Base-by-base conservation (phyloP, 495 filamentous ascomycete species). In the Penicillium bovifimosum region DNA sequence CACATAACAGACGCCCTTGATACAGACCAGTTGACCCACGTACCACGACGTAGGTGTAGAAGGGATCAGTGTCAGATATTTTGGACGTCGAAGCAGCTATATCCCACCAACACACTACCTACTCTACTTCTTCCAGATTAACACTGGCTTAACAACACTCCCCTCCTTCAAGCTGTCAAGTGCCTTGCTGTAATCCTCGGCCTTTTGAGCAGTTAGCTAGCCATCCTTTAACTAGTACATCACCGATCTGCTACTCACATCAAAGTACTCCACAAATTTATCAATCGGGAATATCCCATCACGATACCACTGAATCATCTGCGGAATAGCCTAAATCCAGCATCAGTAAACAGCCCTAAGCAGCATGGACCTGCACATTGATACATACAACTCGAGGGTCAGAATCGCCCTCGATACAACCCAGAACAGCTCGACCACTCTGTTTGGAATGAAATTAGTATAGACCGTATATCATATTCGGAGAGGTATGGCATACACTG, bases 401-500 rank as follows among this genome's bases (percentile, higher is more conserved):
- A 49, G 46, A 56, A 52, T 59, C 52, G 17, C 63, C 53, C 39
- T 57, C 38, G 57, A 56, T 53, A 44, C 62, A 54, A 16, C 62
- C 55, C 39, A 64, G 34, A 45, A 69, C 27, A 33, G 52, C 26
- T 9, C 53, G 49, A 0, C 61, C 58, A 18, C 40, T 43, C 58
- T 66, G 24, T 24, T 41, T 24, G 2, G 20, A 4, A 24, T 24
- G 2, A 24, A 4, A 24, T 24, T 24, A 24, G n/a, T n/a, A 24
- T 24, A 24, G 20, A 24, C 20, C 2, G 20, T 24, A 24, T 4
- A 24, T 24, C 20, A 4, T 24, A 4, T 24, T 24, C n/a, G 42
- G 20, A 16, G 20, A 13, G 2, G 20, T 35, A 35, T 27, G 14
- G 32, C 51, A 52, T 50, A 63, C 52, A 38, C 44, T 61, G 1